Evolutionary conservation across 148 eudicot genomes (phyloP).

Genomic region (Cornus controversa): DNA sequence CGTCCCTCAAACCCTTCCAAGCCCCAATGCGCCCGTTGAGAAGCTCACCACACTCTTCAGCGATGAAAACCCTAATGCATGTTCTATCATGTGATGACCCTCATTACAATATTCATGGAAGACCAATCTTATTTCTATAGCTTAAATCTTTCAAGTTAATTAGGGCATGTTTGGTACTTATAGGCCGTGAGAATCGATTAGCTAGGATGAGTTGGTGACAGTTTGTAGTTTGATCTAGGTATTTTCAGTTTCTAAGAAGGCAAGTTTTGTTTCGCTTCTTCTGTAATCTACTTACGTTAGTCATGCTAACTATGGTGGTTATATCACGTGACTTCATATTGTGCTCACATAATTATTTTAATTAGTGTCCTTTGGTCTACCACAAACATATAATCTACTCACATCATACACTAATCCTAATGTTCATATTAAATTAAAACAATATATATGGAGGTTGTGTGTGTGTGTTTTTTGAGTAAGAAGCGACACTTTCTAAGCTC

Average conservation of each 20-base stretch:
- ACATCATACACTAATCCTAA: too few relatives aligned
- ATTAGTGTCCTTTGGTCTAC: too few relatives aligned
- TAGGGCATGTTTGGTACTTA: background rate
- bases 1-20: conserved; percentile 29
- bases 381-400: too few relatives aligned
- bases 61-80: conserved; percentile 60
- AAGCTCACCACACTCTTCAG: conserved; percentile 40
- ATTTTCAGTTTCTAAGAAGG: too few relatives aligned
- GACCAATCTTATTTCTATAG: background rate
- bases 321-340: too few relatives aligned
- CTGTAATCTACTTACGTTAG: background rate
- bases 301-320: background rate
- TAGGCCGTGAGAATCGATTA: background rate
- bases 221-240: background rate
- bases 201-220: background rate
- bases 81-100: conserved; percentile 51
- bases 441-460: too few relatives aligned
- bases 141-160: background rate
- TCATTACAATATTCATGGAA: too few relatives aligned
- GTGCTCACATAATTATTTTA: too few relatives aligned
- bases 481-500: too few relatives aligned
- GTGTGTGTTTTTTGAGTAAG: too few relatives aligned
- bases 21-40: conserved; percentile 32
- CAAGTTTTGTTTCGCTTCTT: background rate
- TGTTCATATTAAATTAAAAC: too few relatives aligned